Evolutionary conservation across 2,329 filamentous ascomycete species (phyloP), one percentile per base, ranked within the genome.

Genomic region (Malbranchea zuffiana): DNA sequence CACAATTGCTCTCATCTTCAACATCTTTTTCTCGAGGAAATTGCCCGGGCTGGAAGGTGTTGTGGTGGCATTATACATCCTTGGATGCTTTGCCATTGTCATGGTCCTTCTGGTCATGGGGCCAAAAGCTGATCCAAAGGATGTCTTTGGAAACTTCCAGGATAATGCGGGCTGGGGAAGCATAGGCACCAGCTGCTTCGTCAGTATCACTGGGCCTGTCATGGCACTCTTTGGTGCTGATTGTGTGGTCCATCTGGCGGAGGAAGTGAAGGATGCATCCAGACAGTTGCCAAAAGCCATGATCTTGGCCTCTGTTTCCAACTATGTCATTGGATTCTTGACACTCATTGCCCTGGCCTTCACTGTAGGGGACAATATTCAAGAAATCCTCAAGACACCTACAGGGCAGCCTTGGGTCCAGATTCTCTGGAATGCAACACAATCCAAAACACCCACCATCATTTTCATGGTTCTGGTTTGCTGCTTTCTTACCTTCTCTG

Each of bases 391-490:
- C 25, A 25, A 39, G 7, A 49, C 52, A 2, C 42, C 49, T 13
- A 61, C 59, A 5, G 56, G 55, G 6, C 55, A 55, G 32, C 56
- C 58, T 0, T 62, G 56, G 34, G 56, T 63, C 29, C 47, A 55
- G 25, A 47, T 56, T 19, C 71, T 76, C 46, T 56, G 54, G 37
- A 49, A 66, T 40, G 64, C 61, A 32, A 67, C 66, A 1, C 43
- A 52, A 15, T 66, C 59, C 24, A 48, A 56, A n/a, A 55, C 52
- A 0, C 50, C 51, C 3, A 44, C 54, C 1, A 47, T 50, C 2
- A 31, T 43, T 3, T 51, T 60, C 47, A 50, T 49, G 6, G 45
- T 50, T 3, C 46, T 61, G 26, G 40, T 61, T 27, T 50, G 59
- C 13, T 47, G 57, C n/a, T 45, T 57, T 18, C 41, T 41, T 11